Evolutionary conservation across 2,329 filamentous ascomycete genomes (phyloP), one percentile per base, ranked within the genome.

Genomic region (Aspergillus uvarum): DNA sequence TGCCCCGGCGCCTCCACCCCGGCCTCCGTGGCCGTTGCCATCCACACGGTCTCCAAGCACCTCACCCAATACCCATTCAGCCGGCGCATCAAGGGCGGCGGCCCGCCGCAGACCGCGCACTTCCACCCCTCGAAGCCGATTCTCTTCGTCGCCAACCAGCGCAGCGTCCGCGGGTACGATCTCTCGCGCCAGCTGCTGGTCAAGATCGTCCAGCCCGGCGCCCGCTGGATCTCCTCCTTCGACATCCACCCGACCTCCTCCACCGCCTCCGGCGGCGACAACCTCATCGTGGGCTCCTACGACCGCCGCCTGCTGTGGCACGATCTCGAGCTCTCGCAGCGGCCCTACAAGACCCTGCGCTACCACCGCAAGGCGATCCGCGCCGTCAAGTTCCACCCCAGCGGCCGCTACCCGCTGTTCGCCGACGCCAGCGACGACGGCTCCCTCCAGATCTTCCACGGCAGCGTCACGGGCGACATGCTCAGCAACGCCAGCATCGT

Each of bases 401-500:
- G 87, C 61, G 82, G 82, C n/a, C 83, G 85, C 8, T 85, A 88
- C 63, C 93, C 95, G 19, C 83, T 99, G 38, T 98, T 99, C 71
- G 95, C 93, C 0, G 94, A 98, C 74, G 92, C 92, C 21, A 95
- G 90, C 74, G 96, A 99, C 74, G 95, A 99, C 75, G 95, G 95
- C 29, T 92, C 89, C 21, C 80, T 98, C 66, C 95, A 99, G 76
- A 90, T 99, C 56, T 98, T 98, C 86, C 94, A 98, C 74, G 94
- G 92, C 59, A 96, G 94, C 78, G 94, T 98, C 29, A 92, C 96
- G 31, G 92, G 88, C 62, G 95, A 99, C 74, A 82, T 96, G 74
- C 91, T 99, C 86, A 92, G 96, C 80, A 96, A 96, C 72, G 93
- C 95, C 6, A 96, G 89, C 14, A 96, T 99, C 71, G 95, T 98